Conservation (phyloP, 176 grass and related monocot genomes). For the Coix lacrymajobi region DNA sequence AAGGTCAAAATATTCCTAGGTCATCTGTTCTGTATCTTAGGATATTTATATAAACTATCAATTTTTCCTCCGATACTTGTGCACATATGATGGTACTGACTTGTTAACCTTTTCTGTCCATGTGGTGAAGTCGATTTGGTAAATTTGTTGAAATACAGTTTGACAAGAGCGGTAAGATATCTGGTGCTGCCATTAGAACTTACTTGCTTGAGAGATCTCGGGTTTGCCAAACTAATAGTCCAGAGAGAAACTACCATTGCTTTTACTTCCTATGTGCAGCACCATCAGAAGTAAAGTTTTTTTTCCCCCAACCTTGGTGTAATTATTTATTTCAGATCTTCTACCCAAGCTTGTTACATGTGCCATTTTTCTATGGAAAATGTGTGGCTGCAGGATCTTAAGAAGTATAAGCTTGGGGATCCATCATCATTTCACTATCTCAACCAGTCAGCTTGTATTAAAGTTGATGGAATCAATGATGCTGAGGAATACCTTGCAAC, state of each 20-base stretch:
- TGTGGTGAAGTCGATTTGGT: constrained; percentile 82
- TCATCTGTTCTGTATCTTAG: background rate
- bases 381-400: constrained; percentile 56
- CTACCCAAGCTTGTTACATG: constrained; percentile 9
- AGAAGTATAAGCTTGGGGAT: constrained; percentile 69
- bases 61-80: constrained; percentile 23
- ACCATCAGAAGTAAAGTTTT: constrained; percentile 58
- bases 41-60: background rate
- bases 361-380: constrained; percentile 24
- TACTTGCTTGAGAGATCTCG: constrained; percentile 99
- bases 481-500: constrained; percentile 81
- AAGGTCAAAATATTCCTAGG: background rate
- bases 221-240: constrained; percentile 89
- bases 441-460: constrained; percentile 88
- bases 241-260: constrained; percentile 97
- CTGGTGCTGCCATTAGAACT: constrained; percentile 93
- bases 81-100: constrained; percentile 22
- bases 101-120: constrained; percentile 8
- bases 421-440: constrained; percentile 80
- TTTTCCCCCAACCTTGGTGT: background rate
- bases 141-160: constrained; percentile 99
- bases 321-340: background rate
- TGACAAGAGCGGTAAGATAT: constrained; percentile 86
- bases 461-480: constrained; percentile 81
- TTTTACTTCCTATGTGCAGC: constrained; percentile 97